Percentiles rank a stretch among this genome's conserved stretches.
phyloP scores from a whole-genome alignment of 1,284 basidiomycete genomes.

The Cystobasidium pallidum region DNA sequence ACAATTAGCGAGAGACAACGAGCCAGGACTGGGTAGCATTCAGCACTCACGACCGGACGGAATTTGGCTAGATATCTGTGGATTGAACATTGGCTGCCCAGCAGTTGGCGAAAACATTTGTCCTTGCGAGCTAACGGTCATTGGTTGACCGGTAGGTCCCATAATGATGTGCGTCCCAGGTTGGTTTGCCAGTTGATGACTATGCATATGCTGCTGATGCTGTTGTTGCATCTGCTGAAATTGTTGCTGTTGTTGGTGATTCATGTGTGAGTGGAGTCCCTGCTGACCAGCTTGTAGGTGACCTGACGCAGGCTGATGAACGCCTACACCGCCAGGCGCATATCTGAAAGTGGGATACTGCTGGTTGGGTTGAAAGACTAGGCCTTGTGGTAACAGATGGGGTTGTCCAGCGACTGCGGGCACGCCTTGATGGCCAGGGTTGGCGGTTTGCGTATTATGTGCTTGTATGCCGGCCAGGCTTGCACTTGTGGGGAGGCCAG shows the following conservation, averaged over 20 bases:
- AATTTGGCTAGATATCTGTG: constrained; percentile 34
- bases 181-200: not conserved
- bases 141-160: constrained; percentile 31
- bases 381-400: constrained; percentile 39
- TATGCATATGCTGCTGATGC: constrained; percentile 26
- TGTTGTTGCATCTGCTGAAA: constrained; percentile 28
- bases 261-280: constrained; percentile 7
- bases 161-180: constrained; percentile 11
- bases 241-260: constrained; percentile 25
- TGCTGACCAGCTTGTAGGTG: constrained; percentile 10
- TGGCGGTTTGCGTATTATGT: constrained; percentile 15
- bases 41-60: constrained; percentile 30
- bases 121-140: constrained; percentile 7
- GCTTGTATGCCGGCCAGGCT: constrained; percentile 1
- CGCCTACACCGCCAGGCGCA: constrained; percentile 17
- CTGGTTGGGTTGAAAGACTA: constrained; percentile 29
- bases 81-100: constrained; percentile 36
- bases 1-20: not conserved
- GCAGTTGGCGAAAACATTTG: constrained; percentile 34
- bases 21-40: not conserved
- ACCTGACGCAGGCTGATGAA: not conserved
- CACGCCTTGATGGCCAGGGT: not conserved
- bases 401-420: constrained; percentile 13
- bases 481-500: not conserved
- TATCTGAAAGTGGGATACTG: constrained; percentile 17